Base-by-base conservation (phyloP, 108 stramenopile species). In the Parietichytrium sp. region DNA sequence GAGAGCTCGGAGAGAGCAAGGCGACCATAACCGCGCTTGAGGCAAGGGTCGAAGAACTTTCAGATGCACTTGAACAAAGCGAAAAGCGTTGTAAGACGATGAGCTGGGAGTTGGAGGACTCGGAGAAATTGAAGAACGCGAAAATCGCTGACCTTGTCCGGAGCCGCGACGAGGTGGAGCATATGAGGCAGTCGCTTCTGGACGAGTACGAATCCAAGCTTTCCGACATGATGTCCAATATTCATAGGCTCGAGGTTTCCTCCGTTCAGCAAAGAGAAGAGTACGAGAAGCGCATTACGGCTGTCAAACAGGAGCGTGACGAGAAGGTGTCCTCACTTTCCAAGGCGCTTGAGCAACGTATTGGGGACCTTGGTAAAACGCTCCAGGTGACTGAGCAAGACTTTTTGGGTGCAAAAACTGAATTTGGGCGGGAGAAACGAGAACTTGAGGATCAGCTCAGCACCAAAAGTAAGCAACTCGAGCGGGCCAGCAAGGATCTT, bases 211-310 rank as follows among this genome's bases (percentile, higher is more conserved):
- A 85, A 77, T 50, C 81, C 16, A 72, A 80, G 30, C 36, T 85
- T 47, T 52, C 78, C 23, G 83, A 85, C 80, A 52, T 85, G 38
- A 23, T 85, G 82, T 45, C 45, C 18, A 80, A 83, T 4, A 79
- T 85, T 29, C 84, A 85, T 54, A 80, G 83, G 8, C 79, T 85
- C 3, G 84, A 85, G 42, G 31, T 61, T 23, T 83, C 84, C 8
- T 85, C 84, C 54, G 84, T 83, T 54, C 82, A 80, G 80, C 84
- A 84, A 52, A 85, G 54, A 54, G 80, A 72, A 23, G 38, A 72
- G 23, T 72, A 72, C 20, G 61, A 72, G 61, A n/a, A 33, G 8
- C 61, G 45, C 10, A n/a, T 72, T 10, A 12, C 36, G 42, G 38
- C 13, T 1, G 29, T 45, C 2, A 25, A 8, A 12, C 29, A 31